Evolutionary conservation across 495 filamentous ascomycete genomes (phyloP).

Genomic region (Daldinia concentrica): DNA sequence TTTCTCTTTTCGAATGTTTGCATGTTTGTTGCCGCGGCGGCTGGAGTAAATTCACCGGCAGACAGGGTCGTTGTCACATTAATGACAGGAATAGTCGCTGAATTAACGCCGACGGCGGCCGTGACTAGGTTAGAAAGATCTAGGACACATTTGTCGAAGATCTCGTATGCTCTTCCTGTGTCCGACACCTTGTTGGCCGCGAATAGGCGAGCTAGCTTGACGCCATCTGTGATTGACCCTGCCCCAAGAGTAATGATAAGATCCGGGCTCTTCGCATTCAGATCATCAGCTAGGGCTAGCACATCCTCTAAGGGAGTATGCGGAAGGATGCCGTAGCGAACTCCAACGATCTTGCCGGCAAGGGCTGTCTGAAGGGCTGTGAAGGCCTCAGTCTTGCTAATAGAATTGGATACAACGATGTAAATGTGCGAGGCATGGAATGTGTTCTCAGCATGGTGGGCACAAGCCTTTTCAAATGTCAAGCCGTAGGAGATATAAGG

Average conservation of each 20-base stretch:
- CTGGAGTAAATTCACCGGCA: slow-evolving; percentile 67
- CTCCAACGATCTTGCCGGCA: slow-evolving; percentile 59
- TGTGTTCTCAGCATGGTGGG: slow-evolving; percentile 59
- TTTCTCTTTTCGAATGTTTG: slow-evolving; percentile 61
- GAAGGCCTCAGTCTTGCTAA: slow-evolving; percentile 64
- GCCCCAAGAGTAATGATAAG: slow-evolving; percentile 68
- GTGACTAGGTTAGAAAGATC: slow-evolving; percentile 20
- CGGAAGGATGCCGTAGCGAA: slow-evolving; percentile 65
- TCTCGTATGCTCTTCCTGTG: slow-evolving; percentile 53
- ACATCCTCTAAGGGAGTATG: slow-evolving; percentile 70
- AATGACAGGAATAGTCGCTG: slow-evolving; percentile 62
- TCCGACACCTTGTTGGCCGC: slow-evolving; percentile 58
- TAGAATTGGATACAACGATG: slow-evolving; percentile 67
- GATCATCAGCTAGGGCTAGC: slow-evolving; percentile 62
- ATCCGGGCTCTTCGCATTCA: slow-evolving; percentile 60
- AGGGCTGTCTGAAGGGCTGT: slow-evolving; percentile 57
- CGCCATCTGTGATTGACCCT: slow-evolving; percentile 68
- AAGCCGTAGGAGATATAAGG: slow-evolving; percentile 59
- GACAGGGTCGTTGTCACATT: slow-evolving; percentile 71
- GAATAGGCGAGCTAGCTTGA: slow-evolving; percentile 64
- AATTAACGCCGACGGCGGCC: slow-evolving; percentile 19
- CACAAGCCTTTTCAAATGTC: slow-evolving; percentile 60
- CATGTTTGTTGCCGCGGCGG: slow-evolving; percentile 65
- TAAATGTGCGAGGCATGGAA: slow-evolving; percentile 65
- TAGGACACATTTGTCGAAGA: slow-evolving; percentile 48